These are phyloP conservation scores for Trichoderma atroviride DNA, from an alignment of 2,329 filamentous ascomycete species.

Conservation along the genomic window DNA sequence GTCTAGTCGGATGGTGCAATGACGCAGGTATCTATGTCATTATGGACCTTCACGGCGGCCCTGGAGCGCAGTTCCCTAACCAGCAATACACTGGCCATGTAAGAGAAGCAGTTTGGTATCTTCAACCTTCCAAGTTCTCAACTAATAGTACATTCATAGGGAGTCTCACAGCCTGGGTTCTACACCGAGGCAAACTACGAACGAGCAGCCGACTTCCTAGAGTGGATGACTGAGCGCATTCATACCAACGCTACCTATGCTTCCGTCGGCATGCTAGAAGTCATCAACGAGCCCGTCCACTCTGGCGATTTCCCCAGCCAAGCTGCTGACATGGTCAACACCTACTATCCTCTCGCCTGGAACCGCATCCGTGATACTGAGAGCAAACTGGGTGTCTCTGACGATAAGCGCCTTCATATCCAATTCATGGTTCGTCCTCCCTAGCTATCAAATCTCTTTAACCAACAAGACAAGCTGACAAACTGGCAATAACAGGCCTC, in stretches of 20 bases:
- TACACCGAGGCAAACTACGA: conserved; percentile 60
- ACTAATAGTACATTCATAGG: not conserved
- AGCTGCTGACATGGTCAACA: conserved; percentile 35
- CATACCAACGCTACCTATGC: conserved; percentile 52
- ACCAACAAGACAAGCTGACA: not conserved
- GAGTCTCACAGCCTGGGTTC: conserved; percentile 48
- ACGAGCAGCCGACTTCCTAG: conserved; percentile 57
- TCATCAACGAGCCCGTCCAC: conserved; percentile 60
- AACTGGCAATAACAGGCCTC: conserved; percentile 35
- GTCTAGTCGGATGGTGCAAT: conserved; percentile 34
- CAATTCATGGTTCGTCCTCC: conserved; percentile 44
- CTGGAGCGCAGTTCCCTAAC: conserved; percentile 31
- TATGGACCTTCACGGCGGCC: conserved; percentile 34
- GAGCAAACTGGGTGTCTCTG: conserved; percentile 44
- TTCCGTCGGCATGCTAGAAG: conserved; percentile 61
- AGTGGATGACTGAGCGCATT: conserved; percentile 56
- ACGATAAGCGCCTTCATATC: conserved; percentile 54
- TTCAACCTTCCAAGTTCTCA: not conserved
- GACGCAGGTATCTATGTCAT: conserved; percentile 33
- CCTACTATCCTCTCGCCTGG: conserved; percentile 34
- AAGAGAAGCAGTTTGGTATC: not conserved
- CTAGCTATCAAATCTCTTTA: not conserved
- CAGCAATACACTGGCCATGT: conserved; percentile 37
- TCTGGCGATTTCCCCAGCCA: conserved; percentile 34
- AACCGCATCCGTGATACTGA: conserved; percentile 53